These are phyloP conservation scores for Cryptococcus neoformans DNA, from an alignment of 1,284 basidiomycete genomes.

Conservation along the genomic window DNA sequence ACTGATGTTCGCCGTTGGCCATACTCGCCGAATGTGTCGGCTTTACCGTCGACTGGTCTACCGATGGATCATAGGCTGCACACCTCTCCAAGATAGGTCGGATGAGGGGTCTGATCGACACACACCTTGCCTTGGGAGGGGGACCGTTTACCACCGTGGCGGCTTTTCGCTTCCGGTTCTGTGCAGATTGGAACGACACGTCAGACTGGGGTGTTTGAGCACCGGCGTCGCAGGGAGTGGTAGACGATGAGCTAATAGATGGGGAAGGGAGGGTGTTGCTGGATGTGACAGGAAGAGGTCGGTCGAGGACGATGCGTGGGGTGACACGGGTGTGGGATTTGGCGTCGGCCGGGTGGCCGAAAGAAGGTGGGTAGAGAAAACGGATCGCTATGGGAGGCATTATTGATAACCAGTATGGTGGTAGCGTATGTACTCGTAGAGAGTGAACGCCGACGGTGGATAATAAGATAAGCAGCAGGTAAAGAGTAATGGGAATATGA, in stretches of 20 bases:
- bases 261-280: not conserved
- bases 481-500: no score
- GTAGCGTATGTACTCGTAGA: no score
- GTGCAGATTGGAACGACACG: conserved; percentile 10
- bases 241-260: conserved; percentile 1
- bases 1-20: conserved; percentile 1
- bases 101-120: conserved; percentile 24
- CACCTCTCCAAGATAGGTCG: conserved; percentile 32
- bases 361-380: not conserved
- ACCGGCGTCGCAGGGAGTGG: not conserved
- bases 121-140: conserved; percentile 9
- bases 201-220: conserved; percentile 7
- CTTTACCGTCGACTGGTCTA: not conserved
- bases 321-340: not conserved
- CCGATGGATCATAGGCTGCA: conserved; percentile 10
- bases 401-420: no score
- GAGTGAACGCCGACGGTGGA: no score
- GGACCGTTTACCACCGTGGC: conserved; percentile 2
- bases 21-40: conserved; percentile 2
- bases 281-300: not conserved
- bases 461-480: no score
- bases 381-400: not conserved
- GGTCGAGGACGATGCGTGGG: conserved; percentile 2
- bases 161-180: conserved; percentile 9
- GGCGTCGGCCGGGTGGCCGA: not conserved